Base-by-base conservation (phyloP, 805 yeast genomes). In the Ogataea angusta region DNA sequence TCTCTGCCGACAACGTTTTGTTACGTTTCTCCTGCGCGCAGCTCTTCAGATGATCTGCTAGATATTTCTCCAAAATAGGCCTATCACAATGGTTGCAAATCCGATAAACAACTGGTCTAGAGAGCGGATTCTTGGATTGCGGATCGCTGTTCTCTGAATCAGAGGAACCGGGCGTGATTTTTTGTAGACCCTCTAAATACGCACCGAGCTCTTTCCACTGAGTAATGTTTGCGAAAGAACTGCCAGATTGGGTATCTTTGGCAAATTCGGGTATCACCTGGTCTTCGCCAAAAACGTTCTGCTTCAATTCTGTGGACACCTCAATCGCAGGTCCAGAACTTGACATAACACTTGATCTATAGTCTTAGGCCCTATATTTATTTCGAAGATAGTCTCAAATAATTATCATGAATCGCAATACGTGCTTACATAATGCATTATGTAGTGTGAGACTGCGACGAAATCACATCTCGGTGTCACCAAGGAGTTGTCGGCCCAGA, bases 51-150 rank as follows among this genome's bases (percentile, higher is more conserved):
- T 75, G 80, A 15, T 54, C 57, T 1, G 61, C 59, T 18, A 75
- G 45, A 42, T 60, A 55, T 2, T 57, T 46, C 24, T 61, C 66
- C 16, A 73, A 49, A 1, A 74, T 61, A 2, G 80, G 80, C 38
- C 68, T 62, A 31, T 64, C 64, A 51, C 80, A 75, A 36, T 57
- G 57, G 37, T 69, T 72, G 53, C 80, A 75, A 34, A 72, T 66
- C 28, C 75, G 57, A 46, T 74, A 75, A 22, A 64, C 63, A 4
- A 72, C 33, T 1, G 69, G 67, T 10, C 60, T 59, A 10, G 53
- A 53, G 16, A 75, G 54, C 3, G 76, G 76, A 34, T 60, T 60
- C 16, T 43, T 56, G 16, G 47, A 46, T 14, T 45, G 49, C 4
- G 16, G 33, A 6, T 36, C 26, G 12, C 25, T 36, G 15, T 36